Evolutionary conservation across 2,329 filamentous ascomycete genomes (phyloP), one percentile per base, ranked within the genome.

Genomic region (Diaporthe humulicola): DNA sequence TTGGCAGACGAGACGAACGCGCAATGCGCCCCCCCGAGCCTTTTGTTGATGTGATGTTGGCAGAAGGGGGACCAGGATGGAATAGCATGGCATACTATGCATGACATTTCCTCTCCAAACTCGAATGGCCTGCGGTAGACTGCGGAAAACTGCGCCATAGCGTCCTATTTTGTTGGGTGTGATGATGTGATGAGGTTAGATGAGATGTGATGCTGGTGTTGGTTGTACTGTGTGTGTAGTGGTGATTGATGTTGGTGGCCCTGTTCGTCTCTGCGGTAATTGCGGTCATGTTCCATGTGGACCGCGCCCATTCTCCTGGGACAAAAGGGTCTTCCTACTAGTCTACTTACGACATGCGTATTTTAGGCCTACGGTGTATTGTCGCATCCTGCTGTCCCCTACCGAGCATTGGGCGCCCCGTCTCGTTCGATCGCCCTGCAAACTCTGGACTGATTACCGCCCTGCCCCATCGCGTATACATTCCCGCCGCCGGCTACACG

Each of bases 241-340:
- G 19, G 36, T 67, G 42, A 25, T 67, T 67, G 61, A 17, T 67
- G 58, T 57, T 30, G 58, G 28, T 25, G 58, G 61, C 52, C 61
- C 61, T 28, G 45, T 67, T 67, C 45, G 61, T 67, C 38, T 52
- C 61, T 67, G 61, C 61, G 61, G 61, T 52, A 67, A 67, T 67
- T 67, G 61, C 61, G 61, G 30, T 67, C 61, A 38, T 52, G 45
- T 67, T 52, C 30, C 61, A 38, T 52, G 61, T 67, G 61, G 61
- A 36, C 42, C 61, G 61, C 42, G 61, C 61, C 61, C 61, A 67
- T 67, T 52, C 61, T 67, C 45, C 61, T 67, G 61, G 61, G 45
- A 52, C 61, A 52, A 67, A 67, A 67, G 45, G 61, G 22, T n/a
- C 45, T 48, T 67, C 61, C 61, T 67, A 38, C 61, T 67, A 67